phyloP scores from a whole-genome alignment of 768 basidiomycete genomes.

The Mycena crocata region DNA sequence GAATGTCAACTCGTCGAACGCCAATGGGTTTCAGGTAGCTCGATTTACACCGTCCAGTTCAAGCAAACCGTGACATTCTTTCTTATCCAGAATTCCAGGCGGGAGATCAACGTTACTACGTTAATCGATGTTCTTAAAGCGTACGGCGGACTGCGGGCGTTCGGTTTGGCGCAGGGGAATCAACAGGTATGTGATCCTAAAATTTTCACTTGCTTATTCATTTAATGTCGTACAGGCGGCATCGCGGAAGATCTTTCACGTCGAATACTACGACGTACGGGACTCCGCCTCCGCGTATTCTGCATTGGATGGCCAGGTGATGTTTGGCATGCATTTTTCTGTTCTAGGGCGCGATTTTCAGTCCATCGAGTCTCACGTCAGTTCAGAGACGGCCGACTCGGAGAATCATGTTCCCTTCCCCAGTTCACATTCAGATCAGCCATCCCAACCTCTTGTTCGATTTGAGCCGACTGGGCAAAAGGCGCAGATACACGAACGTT shows the following conservation, averaged over 20 bases:
- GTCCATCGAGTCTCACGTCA: conserved; percentile 13
- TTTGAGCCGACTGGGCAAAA: conserved; percentile 46
- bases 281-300: conserved; percentile 64
- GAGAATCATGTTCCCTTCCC: conserved; percentile 34
- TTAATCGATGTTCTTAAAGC: conserved; percentile 21
- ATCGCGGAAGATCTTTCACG: conserved; percentile 55
- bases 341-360: conserved; percentile 50
- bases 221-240: conserved; percentile 27
- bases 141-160: conserved; percentile 28
- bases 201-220: background rate
- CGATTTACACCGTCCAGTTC: conserved; percentile 2
- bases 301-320: conserved; percentile 58
- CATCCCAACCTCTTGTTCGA: conserved; percentile 20
- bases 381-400: conserved; percentile 5
- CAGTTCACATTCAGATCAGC: conserved; percentile 21
- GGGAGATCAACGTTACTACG: conserved; percentile 21
- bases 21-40: background rate
- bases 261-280: conserved; percentile 78
- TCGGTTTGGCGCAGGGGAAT: conserved; percentile 15
- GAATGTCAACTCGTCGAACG: background rate
- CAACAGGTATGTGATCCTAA: conserved; percentile 11
- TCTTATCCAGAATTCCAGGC: conserved; percentile 11
- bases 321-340: conserved; percentile 65
- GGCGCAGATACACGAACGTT: conserved; percentile 51
- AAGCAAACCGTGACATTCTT: background rate